Conservation (phyloP, 2,329 filamentous ascomycete species). For the Calonectria ilicicola region DNA sequence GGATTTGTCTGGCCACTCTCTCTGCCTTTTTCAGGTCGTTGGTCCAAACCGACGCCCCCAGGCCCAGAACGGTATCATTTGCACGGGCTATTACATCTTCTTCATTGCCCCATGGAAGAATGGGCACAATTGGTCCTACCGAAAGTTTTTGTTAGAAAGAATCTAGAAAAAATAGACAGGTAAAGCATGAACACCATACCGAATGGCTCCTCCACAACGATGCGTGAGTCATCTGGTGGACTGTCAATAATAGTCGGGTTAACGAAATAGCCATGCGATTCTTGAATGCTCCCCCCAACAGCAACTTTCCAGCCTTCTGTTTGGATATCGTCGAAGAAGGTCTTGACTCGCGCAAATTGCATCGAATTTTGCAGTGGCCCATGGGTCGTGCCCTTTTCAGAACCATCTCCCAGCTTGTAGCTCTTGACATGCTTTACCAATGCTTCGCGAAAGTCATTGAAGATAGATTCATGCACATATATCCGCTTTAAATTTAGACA, state of each 20-base stretch:
- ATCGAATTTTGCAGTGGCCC: constrained; percentile 74
- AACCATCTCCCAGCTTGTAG: constrained; percentile 60
- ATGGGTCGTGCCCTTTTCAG: constrained; percentile 49
- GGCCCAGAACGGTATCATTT: constrained; percentile 64
- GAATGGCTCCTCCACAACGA: constrained; percentile 66
- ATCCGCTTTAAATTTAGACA: constrained; percentile 64
- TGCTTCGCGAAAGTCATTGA: constrained; percentile 62
- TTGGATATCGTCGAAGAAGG: constrained; percentile 63
- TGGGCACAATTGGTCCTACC: constrained; percentile 67
- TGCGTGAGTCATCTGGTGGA: constrained; percentile 67
- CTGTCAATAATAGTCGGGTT: constrained; percentile 67
- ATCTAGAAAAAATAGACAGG: too few species aligned
- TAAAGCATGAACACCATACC: constrained; percentile 48
- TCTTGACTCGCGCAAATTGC: constrained; percentile 68
- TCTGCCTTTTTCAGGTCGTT: constrained; percentile 62
- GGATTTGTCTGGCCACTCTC: constrained; percentile 63
- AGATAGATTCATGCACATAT: constrained; percentile 71
- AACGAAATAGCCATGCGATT: constrained; percentile 63
- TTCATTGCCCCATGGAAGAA: constrained; percentile 71
- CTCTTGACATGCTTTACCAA: constrained; percentile 53
- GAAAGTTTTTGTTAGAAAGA: not conserved
- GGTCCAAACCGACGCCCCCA: constrained; percentile 69
- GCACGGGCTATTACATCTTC: constrained; percentile 69
- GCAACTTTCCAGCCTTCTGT: constrained; percentile 56
- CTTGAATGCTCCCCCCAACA: constrained; percentile 39